phyloP scores from a whole-genome alignment of 2,329 filamentous ascomycete species.

The Verticillium nonalfalfae region DNA sequence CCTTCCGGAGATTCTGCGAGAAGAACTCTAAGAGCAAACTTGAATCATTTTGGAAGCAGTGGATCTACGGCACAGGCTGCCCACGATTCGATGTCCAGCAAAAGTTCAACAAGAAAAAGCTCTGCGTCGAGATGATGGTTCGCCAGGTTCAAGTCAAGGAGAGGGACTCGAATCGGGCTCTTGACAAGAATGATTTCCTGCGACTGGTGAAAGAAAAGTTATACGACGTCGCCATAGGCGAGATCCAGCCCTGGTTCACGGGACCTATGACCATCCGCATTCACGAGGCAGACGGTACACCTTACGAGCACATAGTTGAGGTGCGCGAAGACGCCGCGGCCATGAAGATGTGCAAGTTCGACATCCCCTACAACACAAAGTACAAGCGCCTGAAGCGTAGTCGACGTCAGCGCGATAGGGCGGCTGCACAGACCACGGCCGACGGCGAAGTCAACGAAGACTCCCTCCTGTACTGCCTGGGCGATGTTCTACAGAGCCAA shows the following conservation, averaged over 20 bases:
- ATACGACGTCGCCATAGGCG: slow-evolving; percentile 60
- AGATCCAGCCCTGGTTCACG: slow-evolving; percentile 75
- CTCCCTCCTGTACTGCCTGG: slow-evolving; percentile 81
- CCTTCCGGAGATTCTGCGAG: slow-evolving; percentile 80
- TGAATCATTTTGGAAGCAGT: slow-evolving; percentile 89
- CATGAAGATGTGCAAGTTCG: slow-evolving; percentile 65
- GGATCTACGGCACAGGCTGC: slow-evolving; percentile 83
- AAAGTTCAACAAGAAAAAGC: slow-evolving; percentile 94
- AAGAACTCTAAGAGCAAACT: slow-evolving; percentile 81
- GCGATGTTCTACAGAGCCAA: slow-evolving; percentile 78
- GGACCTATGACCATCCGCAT: slow-evolving; percentile 97
- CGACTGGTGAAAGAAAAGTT: slow-evolving; percentile 77
- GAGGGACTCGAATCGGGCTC: slow-evolving; percentile 35
- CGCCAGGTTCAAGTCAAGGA: slow-evolving; percentile 61
- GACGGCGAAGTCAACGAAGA: slow-evolving; percentile 63
- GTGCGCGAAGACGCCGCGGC: slow-evolving; percentile 75
- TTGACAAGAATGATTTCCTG: slow-evolving; percentile 64
- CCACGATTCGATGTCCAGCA: slow-evolving; percentile 82
- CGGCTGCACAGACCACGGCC: slow-evolving; percentile 51
- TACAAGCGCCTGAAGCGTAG: slow-evolving; percentile 90
- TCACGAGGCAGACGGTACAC: slow-evolving; percentile 95
- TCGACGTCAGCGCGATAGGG: slow-evolving; percentile 40
- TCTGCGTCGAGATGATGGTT: slow-evolving; percentile 89
- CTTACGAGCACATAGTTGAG: slow-evolving; percentile 95
- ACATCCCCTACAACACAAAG: slow-evolving; percentile 98